Evolutionary conservation across 2,329 filamentous ascomycete genomes (phyloP).

Genomic region (Aspergillus versicolor): DNA sequence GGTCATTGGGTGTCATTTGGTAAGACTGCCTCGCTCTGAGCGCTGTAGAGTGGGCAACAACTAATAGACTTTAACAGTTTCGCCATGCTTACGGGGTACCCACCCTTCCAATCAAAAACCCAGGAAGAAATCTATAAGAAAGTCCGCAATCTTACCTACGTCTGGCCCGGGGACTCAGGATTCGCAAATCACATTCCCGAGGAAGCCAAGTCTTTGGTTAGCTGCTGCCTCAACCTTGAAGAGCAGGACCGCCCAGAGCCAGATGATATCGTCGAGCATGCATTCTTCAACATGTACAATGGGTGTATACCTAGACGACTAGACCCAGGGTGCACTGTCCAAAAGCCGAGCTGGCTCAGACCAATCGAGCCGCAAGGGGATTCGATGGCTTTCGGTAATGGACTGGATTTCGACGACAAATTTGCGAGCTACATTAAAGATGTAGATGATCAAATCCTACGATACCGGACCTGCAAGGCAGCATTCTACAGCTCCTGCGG

Average conservation of each 20-base stretch:
- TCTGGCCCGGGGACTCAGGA: conserved; percentile 48
- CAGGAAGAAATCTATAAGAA: conserved; percentile 54
- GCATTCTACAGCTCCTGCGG: conserved; percentile 47
- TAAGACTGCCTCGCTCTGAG: conserved; percentile 41
- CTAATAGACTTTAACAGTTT: conserved; percentile 57
- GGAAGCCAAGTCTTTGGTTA: conserved; percentile 51
- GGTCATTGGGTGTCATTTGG: conserved; percentile 97
- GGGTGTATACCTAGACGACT: conserved; percentile 48
- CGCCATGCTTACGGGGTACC: conserved; percentile 93
- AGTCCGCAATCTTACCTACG: conserved; percentile 48
- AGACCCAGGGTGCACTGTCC: conserved; percentile 38
- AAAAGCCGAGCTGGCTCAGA: conserved; percentile 45
- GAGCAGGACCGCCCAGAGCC: conserved; percentile 50
- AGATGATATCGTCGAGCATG: conserved; percentile 51
- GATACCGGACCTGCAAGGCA: conserved; percentile 41
- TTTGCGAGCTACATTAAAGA: conserved; percentile 36
- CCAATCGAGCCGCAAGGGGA: conserved; percentile 48
- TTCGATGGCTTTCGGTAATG: conserved; percentile 42
- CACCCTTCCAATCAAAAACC: conserved; percentile 82
- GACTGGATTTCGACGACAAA: conserved; percentile 43
- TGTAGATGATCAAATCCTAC: conserved; percentile 35
- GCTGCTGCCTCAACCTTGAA: conserved; percentile 47
- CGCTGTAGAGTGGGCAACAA: background rate
- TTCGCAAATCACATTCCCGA: conserved; percentile 47
- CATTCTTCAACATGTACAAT: conserved; percentile 51